Percentiles rank a stretch among this genome's conserved stretches.
Evolutionary conservation across 169 alveolate genomes (phyloP).

Genomic region (Cystoisospora suis): DNA sequence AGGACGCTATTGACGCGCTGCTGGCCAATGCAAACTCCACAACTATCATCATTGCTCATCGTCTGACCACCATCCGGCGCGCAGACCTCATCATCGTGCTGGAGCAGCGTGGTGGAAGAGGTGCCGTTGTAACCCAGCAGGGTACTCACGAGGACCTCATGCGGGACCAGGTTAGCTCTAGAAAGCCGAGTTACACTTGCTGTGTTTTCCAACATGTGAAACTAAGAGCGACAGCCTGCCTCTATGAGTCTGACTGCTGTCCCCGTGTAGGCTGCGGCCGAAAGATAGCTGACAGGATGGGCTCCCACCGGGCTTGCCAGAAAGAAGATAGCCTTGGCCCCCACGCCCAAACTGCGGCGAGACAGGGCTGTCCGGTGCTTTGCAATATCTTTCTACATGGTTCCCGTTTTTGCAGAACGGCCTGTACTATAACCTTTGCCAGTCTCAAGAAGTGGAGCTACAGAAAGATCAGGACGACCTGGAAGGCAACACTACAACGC

Average conservation of each 20-base stretch:
- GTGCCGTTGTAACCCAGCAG: conserved; percentile 66
- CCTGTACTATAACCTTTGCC: conserved; percentile 38
- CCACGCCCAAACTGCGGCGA: too few species aligned
- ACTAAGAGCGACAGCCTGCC: too few species aligned
- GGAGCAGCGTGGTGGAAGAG: conserved; percentile 18
- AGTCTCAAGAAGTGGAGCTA: not conserved
- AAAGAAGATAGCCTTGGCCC: too few species aligned
- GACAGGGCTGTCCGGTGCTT: too few species aligned
- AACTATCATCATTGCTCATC: conserved; percentile 90
- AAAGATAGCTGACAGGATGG: too few species aligned
- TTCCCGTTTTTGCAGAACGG: conserved; percentile 17
- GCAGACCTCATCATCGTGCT: conserved; percentile 85
- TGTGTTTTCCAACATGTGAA: too few species aligned
- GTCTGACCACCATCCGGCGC: conserved; percentile 86
- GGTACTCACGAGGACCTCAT: conserved; percentile 81
- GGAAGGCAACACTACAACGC: too few species aligned
- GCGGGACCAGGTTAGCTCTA: conserved; percentile 22
- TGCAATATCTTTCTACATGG: too few species aligned
- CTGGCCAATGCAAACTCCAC: conserved; percentile 68
- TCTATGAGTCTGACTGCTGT: too few species aligned
- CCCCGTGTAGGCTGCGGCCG: too few species aligned
- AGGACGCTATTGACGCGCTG: conserved; percentile 55
- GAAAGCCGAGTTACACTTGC: too few species aligned
- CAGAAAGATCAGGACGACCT: not conserved
- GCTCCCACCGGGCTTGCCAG: too few species aligned